Conservation (phyloP, 805 yeast species). For the Candida easanensis region DNA sequence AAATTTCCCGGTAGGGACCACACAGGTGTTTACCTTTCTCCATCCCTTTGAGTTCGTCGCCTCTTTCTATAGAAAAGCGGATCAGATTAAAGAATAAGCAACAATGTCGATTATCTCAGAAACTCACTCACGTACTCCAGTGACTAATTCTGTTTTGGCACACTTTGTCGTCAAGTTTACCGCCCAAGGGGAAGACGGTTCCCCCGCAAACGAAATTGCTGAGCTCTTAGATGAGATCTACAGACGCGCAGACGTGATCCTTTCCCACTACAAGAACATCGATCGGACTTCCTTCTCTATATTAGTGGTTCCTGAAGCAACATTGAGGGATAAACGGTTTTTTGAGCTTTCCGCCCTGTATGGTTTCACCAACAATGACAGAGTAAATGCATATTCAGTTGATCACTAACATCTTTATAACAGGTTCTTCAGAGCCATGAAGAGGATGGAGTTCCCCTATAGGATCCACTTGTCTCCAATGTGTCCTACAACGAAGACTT, state of each 20-base stretch:
- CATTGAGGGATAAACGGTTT: constrained; percentile 5
- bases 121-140: constrained; percentile 7
- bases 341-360: constrained; percentile 12
- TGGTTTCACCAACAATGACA: background rate
- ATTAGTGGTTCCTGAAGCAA: background rate
- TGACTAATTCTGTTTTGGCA: constrained; percentile 6
- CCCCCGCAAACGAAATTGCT: background rate
- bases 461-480: constrained; percentile 6
- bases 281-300: background rate
- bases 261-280: constrained; percentile 1
- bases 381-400: background rate
- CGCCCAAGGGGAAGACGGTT: background rate
- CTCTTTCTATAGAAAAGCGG: background rate
- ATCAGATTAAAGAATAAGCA: too few species aligned
- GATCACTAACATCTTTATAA: background rate
- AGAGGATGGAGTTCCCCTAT: background rate
- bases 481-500: constrained; percentile 1
- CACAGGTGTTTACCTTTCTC: constrained; percentile 6
- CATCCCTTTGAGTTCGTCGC: background rate
- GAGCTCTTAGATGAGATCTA: background rate
- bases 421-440: background rate
- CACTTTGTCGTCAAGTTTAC: constrained; percentile 9
- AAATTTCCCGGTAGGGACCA: background rate
- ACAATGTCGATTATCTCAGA: constrained; percentile 6
- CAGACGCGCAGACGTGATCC: background rate